Conservation (phyloP, 2,329 filamentous ascomycete genomes). For the Samsoniella hepiali region DNA sequence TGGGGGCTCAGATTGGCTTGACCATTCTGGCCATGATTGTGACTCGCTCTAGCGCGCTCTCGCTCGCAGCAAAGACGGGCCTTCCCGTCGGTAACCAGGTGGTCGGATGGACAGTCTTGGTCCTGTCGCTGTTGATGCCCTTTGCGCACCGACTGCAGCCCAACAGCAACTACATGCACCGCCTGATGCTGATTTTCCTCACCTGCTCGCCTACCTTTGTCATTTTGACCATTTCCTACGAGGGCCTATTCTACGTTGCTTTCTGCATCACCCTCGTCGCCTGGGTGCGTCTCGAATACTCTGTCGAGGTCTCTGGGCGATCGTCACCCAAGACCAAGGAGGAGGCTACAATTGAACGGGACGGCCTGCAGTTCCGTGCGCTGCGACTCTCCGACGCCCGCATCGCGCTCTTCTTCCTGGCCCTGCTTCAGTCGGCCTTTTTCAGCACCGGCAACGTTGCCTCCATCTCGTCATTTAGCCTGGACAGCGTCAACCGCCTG, state of each 20-base stretch:
- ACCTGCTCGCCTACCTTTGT: constrained; percentile 92
- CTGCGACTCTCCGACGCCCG: constrained; percentile 80
- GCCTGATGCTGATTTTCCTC: constrained; percentile 83
- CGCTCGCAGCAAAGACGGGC: constrained; percentile 79
- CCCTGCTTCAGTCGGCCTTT: constrained; percentile 90
- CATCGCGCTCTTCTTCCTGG: constrained; percentile 91
- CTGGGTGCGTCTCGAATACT: constrained; percentile 91
- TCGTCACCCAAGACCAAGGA: constrained; percentile 19
- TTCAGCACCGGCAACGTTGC: constrained; percentile 97
- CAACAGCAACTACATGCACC: constrained; percentile 85
- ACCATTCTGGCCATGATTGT: constrained; percentile 78
- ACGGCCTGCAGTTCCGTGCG: constrained; percentile 49
- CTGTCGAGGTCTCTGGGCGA: constrained; percentile 41
- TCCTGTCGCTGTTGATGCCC: constrained; percentile 73
- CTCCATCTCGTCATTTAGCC: constrained; percentile 86
- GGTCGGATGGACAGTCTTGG: constrained; percentile 76
- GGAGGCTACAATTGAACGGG: constrained; percentile 18
- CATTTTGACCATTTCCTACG: constrained; percentile 94
- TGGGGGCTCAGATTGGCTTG: constrained; percentile 74
- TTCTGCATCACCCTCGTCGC: constrained; percentile 79
- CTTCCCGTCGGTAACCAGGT: constrained; percentile 84
- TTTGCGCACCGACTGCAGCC: constrained; percentile 76
- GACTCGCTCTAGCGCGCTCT: constrained; percentile 80
- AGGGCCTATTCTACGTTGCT: constrained; percentile 90
- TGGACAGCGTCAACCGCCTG: constrained; percentile 84